phyloP scores from a whole-genome alignment of 2,329 filamentous ascomycete species.

The Diplodia seriata region DNA sequence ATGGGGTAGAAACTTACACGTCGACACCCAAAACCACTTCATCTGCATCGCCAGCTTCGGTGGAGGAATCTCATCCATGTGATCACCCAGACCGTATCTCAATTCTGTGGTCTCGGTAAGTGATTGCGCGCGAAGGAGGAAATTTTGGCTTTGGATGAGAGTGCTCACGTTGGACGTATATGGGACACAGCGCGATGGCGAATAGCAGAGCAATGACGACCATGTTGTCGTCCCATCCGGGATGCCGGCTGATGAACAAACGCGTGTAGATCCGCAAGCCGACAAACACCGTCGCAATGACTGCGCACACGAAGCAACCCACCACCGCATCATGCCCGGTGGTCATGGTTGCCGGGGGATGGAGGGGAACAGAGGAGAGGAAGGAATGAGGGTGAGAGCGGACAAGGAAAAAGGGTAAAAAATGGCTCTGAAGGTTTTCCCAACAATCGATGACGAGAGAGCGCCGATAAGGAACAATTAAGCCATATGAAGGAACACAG shows the following conservation, averaged over 20 bases:
- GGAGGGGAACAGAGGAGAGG: background rate
- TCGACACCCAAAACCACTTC: slow-evolving; percentile 23
- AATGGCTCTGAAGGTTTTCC: too few species aligned
- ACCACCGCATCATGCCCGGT: slow-evolving; percentile 19
- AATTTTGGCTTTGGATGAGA: too few species aligned
- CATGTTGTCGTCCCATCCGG: slow-evolving; percentile 26
- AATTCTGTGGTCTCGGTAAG: slow-evolving; percentile 4
- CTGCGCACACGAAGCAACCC: slow-evolving; percentile 21
- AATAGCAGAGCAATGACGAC: slow-evolving; percentile 22
- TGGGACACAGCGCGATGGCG: slow-evolving; percentile 11
- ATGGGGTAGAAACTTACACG: background rate
- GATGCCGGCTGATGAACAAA: slow-evolving; percentile 22
- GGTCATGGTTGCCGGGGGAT: slow-evolving; percentile 5
- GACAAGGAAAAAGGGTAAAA: background rate
- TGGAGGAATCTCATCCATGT: slow-evolving; percentile 3
- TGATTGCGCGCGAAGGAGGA: background rate
- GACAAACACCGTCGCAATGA: slow-evolving; percentile 17
- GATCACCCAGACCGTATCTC: slow-evolving; percentile 22
- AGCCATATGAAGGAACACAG: too few species aligned
- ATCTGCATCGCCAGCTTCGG: slow-evolving; percentile 9
- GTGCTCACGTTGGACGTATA: slow-evolving; percentile 11
- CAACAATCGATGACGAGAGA: too few species aligned
- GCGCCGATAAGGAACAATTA: too few species aligned
- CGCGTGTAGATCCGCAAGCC: slow-evolving; percentile 24
- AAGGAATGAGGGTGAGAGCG: background rate